These are phyloP conservation scores for Naumovozyma dairenensis DNA, from an alignment of 805 yeast genomes.

Conservation along the genomic window DNA sequence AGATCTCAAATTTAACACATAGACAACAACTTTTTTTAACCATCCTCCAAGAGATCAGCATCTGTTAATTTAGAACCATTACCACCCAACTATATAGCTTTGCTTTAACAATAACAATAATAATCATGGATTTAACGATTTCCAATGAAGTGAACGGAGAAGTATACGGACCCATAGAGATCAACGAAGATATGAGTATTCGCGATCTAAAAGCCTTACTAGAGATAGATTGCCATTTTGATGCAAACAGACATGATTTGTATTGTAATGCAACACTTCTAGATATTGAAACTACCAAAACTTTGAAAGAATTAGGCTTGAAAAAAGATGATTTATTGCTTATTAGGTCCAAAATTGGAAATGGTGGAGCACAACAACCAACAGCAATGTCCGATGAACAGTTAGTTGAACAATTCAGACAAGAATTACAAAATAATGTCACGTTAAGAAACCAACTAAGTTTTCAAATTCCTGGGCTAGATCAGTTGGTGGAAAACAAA, in stretches of 20 bases:
- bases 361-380: neutral
- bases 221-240: conserved; percentile 56
- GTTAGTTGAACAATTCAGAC: conserved; percentile 40
- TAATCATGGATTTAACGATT: too few species aligned
- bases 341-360: conserved; percentile 22
- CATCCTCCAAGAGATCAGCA: too few species aligned
- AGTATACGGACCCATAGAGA: conserved; percentile 43
- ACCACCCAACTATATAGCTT: too few species aligned
- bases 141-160: conserved; percentile 41
- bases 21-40: too few species aligned
- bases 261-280: conserved; percentile 38
- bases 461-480: conserved; percentile 38
- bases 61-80: too few species aligned
- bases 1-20: too few species aligned
- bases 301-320: conserved; percentile 40
- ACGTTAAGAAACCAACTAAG: conserved; percentile 30
- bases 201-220: conserved; percentile 64
- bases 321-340: conserved; percentile 53
- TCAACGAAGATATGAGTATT: conserved; percentile 53
- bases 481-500: conserved; percentile 38
- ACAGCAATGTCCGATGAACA: conserved; percentile 12
- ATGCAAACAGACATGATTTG: conserved; percentile 39
- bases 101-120: too few species aligned
- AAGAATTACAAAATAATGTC: conserved; percentile 37
- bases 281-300: conserved; percentile 19